Evolutionary conservation across 208 protist genomes (phyloP).

Genomic region (Leishmania guyanensis): DNA sequence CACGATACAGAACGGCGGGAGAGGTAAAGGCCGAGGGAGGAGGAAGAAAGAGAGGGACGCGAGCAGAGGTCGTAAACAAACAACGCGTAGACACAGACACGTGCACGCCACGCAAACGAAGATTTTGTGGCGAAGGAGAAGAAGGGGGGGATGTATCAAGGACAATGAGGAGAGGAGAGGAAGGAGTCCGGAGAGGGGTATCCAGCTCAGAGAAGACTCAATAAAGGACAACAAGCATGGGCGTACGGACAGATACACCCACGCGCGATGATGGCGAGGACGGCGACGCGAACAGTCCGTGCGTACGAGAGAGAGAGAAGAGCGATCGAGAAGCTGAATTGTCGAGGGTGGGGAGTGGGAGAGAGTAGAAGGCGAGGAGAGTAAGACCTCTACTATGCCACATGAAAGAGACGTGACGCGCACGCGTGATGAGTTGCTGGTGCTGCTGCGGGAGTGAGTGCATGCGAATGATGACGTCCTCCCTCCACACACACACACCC

Average conservation of each 20-base stretch:
- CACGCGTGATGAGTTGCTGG: background rate
- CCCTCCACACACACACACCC: background rate
- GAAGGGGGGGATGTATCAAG: background rate
- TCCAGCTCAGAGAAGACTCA: background rate
- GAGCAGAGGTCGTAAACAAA: conserved; percentile 1
- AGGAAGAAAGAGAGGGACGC: conserved; percentile 3
- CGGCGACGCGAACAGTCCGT: background rate
- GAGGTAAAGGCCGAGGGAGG: background rate
- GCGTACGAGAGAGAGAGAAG: background rate
- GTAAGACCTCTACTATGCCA: background rate
- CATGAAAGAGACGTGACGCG: background rate
- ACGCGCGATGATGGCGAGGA: background rate
- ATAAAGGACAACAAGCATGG: no score
- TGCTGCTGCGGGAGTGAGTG: background rate
- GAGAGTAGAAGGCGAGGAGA: background rate
- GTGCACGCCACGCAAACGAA: background rate
- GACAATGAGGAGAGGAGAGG: background rate
- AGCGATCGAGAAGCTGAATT: background rate
- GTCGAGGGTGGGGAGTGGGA: background rate
- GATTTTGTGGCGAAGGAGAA: background rate
- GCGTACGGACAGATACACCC: background rate
- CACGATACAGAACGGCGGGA: background rate
- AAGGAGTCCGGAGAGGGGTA: background rate
- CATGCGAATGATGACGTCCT: background rate
- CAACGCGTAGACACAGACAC: background rate